Evolutionary conservation across 2,329 filamentous ascomycete species (phyloP), one percentile per base, ranked within the genome.

Genomic region (Aureobasidium sp.): DNA sequence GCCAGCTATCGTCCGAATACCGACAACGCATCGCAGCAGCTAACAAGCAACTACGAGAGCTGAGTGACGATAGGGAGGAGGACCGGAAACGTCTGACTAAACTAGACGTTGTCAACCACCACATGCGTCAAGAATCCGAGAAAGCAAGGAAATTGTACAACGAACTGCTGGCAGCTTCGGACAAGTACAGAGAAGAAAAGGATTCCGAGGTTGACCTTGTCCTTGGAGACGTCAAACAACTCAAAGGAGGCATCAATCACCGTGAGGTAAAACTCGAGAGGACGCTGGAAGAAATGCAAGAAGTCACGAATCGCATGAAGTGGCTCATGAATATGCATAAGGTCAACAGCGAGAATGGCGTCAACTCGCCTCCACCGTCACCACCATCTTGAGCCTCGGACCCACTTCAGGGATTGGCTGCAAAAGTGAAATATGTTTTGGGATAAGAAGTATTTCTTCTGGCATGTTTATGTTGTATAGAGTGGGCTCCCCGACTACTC

Each of bases 281-380:
- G 62, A 77, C 84, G 29, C 75, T 88, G n/a, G 74, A 80, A 41
- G 83, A 87, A 69, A 77, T 86, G 47, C 79, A 80, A 66, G 78
- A 82, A 67, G 82, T 83, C n/a, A 76, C 89, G 56, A 79, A 85
- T 65, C 84, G 90, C 76, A 80, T 92, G 73, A 84, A 79, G 69
- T 91, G 88, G 88, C 87, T 88, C 15, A 79, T 91, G 66, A 84
- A 82, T 59, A 81, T 89, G 57, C 86, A 88, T 75, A 75, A 82
- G 64, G 31, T 65, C 56, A 22, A 37, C 57, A 56, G 29, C 36
- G 42, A 61, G 48, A 49, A 63, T n/a, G 53, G 63, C 15, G 27
- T 64, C 39, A 62, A 29, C 11, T 61, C 59, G 6, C 37, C 62
- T 36, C 48, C 34, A 9, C 47, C 53, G 14, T 55, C 27, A 22